Conservation (phyloP, 148 eudicot genomes). For the Pharnaceum exiguum region DNA sequence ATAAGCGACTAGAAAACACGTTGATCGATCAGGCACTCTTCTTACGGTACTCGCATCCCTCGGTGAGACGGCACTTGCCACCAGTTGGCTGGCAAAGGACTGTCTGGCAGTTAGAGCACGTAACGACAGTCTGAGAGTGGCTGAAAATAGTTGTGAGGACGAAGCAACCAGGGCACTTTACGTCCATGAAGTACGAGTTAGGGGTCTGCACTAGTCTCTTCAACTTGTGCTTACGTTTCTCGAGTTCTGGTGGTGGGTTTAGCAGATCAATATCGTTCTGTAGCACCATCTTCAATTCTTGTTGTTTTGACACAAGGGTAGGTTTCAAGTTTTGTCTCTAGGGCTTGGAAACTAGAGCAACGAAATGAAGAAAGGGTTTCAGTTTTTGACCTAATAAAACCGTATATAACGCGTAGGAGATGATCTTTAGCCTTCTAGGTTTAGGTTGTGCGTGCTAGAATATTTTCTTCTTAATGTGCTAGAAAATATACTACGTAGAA, state of each 20-base stretch:
- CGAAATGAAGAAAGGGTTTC: no score
- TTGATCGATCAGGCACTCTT: no score
- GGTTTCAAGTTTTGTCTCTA: no score
- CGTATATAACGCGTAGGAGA: no score
- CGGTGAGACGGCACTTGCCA: slow-evolving; percentile 14
- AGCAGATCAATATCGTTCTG: slow-evolving; percentile 26
- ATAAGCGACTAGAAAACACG: no score
- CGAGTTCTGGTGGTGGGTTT: slow-evolving; percentile 14
- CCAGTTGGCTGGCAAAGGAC: slow-evolving; percentile 21
- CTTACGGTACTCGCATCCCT: no score
- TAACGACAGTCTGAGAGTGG: slow-evolving; percentile 20
- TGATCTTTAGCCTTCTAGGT: no score
- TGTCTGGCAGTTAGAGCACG: slow-evolving; percentile 13
- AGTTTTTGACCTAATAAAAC: no score
- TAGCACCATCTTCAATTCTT: slow-evolving; percentile 11
- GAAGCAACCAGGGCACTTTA: slow-evolving; percentile 1
- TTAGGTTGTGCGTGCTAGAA: no score
- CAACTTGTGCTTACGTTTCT: slow-evolving; percentile 22
- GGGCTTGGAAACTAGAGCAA: no score
- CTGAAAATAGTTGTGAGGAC: slow-evolving; percentile 13
- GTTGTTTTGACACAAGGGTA: background rate
- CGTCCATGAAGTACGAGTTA: slow-evolving; percentile 21
- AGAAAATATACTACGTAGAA: no score
- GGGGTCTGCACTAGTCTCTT: slow-evolving; percentile 17
- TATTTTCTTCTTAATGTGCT: no score